Base-by-base conservation (phyloP, 768 basidiomycete genomes). In the Lentinula sp. region DNA sequence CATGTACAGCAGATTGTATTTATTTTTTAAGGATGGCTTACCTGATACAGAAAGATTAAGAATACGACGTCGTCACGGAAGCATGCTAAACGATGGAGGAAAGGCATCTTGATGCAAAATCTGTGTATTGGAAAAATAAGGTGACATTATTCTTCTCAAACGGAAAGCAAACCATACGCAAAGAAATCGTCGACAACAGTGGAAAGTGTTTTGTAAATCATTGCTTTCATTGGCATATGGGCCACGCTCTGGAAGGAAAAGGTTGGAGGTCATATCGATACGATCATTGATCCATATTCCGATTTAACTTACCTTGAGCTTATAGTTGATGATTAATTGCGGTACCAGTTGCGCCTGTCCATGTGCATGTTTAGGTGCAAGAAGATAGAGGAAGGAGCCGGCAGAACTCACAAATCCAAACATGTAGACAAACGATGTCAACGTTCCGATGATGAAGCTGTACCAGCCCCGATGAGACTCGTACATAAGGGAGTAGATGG, bases 171-270 rank as follows among this genome's bases (percentile, higher is more conserved):
- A 59, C 68, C 88, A 67, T 78, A 93, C 90, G 89, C 88, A 71
- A 93, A 93, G 66, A 96, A 84, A 73, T 98, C 94, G 75, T 96
- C 95, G 49, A 95, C 90, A 52, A 92, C 89, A 1, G 88, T 92
- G 49, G 92, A 89, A 61, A 96, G 79, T 1, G 91, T 87, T 77
- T 96, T 97, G 80, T 94, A 96, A 66, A 95, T 87, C 92, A 98
- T 94, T 3, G 95, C 91, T 72, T 95, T 97, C 89, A 97, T 95
- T 18, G 95, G 95, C 89, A 98, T 94, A 71, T 98, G 96, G 49
- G 96, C 90, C 39, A 97, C 95, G 71, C 89, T 93, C 89, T 95
- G 75, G 58, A 13, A 43, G 13, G 15, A 13, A 13, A 11, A 52
- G 5, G 16, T 37, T 59, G 18, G 32, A 21, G 50, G 31, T 51